Conservation (phyloP, 1,284 basidiomycete species). For the Apiotrichum siamense region DNA sequence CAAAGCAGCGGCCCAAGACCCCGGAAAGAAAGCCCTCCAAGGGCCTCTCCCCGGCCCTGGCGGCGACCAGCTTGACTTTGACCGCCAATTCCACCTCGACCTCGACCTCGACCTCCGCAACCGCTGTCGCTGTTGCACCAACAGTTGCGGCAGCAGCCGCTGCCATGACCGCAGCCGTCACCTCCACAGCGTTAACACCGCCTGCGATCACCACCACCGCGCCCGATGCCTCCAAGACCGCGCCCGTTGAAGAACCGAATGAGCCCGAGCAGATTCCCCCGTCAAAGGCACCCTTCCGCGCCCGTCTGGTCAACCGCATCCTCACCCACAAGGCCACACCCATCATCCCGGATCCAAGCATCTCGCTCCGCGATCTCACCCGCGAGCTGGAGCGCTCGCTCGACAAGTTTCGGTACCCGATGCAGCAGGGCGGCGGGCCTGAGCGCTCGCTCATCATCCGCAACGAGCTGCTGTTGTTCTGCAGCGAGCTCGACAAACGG, state of each 20-base stretch:
- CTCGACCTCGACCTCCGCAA: not conserved
- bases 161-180: not conserved
- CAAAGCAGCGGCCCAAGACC: not conserved
- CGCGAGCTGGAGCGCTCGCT: constrained; percentile 29
- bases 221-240: not conserved
- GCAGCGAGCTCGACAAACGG: constrained; percentile 42
- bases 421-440: constrained; percentile 25
- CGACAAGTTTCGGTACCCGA: constrained; percentile 30
- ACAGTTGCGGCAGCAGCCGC: not conserved
- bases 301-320: constrained; percentile 2
- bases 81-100: not conserved
- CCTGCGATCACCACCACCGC: not conserved
- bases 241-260: constrained; percentile 11
- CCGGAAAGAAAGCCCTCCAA: not conserved
- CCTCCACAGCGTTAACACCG: not conserved
- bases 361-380: constrained; percentile 20
- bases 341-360: constrained; percentile 23
- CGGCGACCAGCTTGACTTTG: too few relatives aligned
- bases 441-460: constrained; percentile 43
- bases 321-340: constrained; percentile 10
- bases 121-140: not conserved
- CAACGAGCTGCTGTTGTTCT: constrained; percentile 34
- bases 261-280: constrained; percentile 11
- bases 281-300: constrained; percentile 14
- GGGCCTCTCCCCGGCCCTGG: not conserved